Conservation (phyloP, 495 filamentous ascomycete genomes). For the Xylaria acuta region DNA sequence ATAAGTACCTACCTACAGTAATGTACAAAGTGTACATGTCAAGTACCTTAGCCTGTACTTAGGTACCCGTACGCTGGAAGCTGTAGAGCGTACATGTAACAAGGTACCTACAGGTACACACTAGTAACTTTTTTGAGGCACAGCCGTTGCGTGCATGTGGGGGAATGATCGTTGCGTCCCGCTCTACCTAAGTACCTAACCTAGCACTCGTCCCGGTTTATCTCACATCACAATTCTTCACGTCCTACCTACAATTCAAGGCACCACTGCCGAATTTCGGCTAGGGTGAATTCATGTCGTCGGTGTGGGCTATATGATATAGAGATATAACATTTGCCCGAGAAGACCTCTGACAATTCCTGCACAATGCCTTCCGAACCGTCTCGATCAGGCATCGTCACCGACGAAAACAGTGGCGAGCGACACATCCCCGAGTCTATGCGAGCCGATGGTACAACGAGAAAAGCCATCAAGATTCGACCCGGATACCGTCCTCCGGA, state of each 20-base stretch:
- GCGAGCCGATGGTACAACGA: constrained; percentile 83
- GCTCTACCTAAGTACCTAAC: neutral
- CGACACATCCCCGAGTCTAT: constrained; percentile 86
- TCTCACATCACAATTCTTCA: constrained; percentile 2
- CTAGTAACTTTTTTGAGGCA: neutral
- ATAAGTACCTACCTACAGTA: too few relatives aligned
- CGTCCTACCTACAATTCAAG: neutral
- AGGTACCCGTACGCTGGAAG: neutral
- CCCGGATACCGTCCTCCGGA: constrained; percentile 95
- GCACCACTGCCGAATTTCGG: neutral
- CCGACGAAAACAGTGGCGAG: constrained; percentile 72
- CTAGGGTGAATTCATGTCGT: neutral
- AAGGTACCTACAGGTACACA: neutral
- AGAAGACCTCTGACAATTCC: constrained; percentile 34
- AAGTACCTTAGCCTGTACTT: too few relatives aligned
- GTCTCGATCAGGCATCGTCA: constrained; percentile 75
- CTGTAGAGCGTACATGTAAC: neutral
- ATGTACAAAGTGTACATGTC: too few relatives aligned
- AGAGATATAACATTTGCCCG: constrained; percentile 23
- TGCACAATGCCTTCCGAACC: constrained; percentile 56
- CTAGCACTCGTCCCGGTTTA: neutral
- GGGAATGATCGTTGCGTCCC: neutral
- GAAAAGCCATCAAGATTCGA: constrained; percentile 90
- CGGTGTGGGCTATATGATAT: constrained; percentile 3
- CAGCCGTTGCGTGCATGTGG: neutral